These are phyloP conservation scores for Pisolithus marmoratus DNA, from an alignment of 768 basidiomycete species.

Conservation along the genomic window DNA sequence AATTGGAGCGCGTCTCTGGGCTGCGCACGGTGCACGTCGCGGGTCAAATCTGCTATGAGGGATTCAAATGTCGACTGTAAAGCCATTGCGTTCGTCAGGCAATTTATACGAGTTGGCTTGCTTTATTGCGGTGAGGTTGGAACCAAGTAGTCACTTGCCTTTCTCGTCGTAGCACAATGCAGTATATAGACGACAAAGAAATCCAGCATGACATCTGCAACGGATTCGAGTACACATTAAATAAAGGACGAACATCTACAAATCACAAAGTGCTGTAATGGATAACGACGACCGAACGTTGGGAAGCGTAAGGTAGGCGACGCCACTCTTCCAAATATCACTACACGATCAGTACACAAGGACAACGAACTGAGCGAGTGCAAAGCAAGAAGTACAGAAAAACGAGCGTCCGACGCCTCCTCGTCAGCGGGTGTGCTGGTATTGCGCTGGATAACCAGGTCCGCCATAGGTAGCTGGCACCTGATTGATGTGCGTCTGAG, in stretches of 20 bases:
- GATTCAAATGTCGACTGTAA: constrained; percentile 67
- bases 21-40: constrained; percentile 80
- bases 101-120: neutral
- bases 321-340: neutral
- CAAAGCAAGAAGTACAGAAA: neutral
- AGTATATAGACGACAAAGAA: neutral
- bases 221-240: neutral
- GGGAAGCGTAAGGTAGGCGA: neutral
- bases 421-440: constrained; percentile 27
- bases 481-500: constrained; percentile 27
- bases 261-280: neutral
- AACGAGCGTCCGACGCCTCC: neutral
- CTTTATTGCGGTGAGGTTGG: too few relatives aligned
- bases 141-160: too few relatives aligned
- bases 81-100: constrained; percentile 3
- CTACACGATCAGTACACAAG: neutral
- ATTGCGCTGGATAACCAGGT: constrained; percentile 25
- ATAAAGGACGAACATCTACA: neutral
- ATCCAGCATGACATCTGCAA: neutral
- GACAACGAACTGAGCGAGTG: neutral
- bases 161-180: too few relatives aligned
- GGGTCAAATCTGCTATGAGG: constrained; percentile 79
- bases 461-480: constrained; percentile 16
- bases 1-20: constrained; percentile 91
- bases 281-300: neutral